These are phyloP conservation scores for Luzula sylvatica DNA, from an alignment of 176 grass and related monocot genomes.

Conservation along the genomic window DNA sequence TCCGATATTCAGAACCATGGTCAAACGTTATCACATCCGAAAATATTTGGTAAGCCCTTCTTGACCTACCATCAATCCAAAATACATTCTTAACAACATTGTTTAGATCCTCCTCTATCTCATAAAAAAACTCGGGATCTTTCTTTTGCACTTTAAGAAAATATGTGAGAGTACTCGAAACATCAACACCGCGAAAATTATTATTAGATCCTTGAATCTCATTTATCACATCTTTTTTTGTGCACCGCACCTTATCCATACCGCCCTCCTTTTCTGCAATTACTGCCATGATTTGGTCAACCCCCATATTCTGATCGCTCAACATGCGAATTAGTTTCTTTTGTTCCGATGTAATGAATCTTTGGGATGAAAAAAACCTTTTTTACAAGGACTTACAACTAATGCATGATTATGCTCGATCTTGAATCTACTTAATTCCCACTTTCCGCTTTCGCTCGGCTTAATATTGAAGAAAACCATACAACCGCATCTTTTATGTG, in stretches of 20 bases:
- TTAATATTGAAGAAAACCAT: background rate
- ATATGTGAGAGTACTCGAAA: background rate
- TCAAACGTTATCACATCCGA: slow-evolving; percentile 9
- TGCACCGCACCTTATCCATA: background rate
- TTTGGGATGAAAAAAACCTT: background rate
- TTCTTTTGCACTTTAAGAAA: background rate
- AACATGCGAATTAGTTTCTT: background rate
- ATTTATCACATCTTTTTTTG: background rate
- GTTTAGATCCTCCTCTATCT: background rate
- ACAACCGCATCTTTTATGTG: background rate
- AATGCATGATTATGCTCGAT: background rate
- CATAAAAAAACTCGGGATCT: slow-evolving; percentile 1
- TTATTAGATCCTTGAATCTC: background rate
- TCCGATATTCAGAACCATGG: too few species aligned
- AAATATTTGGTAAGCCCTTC: slow-evolving; percentile 8
- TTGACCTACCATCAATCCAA: slow-evolving; percentile 2
- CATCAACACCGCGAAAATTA: background rate
- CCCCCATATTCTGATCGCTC: background rate
- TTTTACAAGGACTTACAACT: background rate
- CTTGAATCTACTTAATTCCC: background rate
- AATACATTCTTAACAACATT: background rate
- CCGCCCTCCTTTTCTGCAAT: background rate
- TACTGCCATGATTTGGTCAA: background rate
- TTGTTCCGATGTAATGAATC: background rate
- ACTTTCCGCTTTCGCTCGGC: background rate